Evolutionary conservation across 257 asterid genomes (phyloP).

Genomic region (Solanum ossicruentum): DNA sequence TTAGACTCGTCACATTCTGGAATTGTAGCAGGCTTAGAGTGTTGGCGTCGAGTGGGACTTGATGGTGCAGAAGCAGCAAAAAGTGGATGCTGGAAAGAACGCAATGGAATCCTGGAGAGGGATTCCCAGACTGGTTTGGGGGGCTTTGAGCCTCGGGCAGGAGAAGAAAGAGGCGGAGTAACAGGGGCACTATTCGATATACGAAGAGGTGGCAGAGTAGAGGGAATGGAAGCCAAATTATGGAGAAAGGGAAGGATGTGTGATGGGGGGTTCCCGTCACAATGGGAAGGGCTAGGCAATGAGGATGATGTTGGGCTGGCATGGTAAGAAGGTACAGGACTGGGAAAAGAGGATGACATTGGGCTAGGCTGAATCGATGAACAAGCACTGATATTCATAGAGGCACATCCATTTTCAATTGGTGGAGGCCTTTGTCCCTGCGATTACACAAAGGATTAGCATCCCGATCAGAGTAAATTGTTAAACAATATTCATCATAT

Average conservation of each 20-base stretch:
- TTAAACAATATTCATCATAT: background rate
- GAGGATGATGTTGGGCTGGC: constrained; percentile 8
- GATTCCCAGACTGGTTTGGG: background rate
- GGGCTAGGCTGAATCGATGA: constrained; percentile 6
- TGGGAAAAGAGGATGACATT: constrained; percentile 2
- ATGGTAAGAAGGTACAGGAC: constrained; percentile 8
- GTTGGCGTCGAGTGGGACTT: constrained; percentile 56
- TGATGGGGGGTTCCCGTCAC: background rate
- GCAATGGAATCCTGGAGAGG: background rate
- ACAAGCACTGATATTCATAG: background rate
- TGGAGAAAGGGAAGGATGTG: background rate
- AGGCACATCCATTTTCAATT: background rate
- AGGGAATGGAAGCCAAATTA: constrained; percentile 2
- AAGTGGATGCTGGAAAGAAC: background rate
- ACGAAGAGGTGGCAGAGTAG: constrained; percentile 5
- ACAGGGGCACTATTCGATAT: constrained; percentile 11
- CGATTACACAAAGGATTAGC: background rate
- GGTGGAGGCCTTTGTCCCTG: constrained; percentile 9
- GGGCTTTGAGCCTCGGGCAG: background rate
- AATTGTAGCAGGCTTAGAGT: constrained; percentile 46
- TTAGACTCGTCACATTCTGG: constrained; percentile 67
- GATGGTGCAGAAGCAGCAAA: constrained; percentile 7
- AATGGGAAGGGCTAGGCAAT: constrained; percentile 4
- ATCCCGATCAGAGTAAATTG: background rate
- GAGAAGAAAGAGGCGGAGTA: constrained; percentile 2